Evolutionary conservation across 352 stramenopile genomes (phyloP), one percentile per base, ranked within the genome.

Genomic region (Globisporangium paddicum): DNA sequence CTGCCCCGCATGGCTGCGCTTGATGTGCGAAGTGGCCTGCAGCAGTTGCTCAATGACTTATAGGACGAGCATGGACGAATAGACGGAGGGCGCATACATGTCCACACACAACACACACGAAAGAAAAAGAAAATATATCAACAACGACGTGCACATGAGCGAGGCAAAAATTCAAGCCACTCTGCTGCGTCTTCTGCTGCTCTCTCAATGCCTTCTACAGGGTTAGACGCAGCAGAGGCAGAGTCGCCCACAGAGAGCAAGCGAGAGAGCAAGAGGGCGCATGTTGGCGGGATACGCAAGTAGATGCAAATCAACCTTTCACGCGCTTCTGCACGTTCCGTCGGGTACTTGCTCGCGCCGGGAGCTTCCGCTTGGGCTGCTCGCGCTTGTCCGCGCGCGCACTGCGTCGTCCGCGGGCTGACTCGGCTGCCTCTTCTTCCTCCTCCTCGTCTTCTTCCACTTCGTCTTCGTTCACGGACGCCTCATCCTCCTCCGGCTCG

Each of bases 11-110:
- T 50, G 23, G 19, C 38, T 38, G 14, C 48, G 37, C 37, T 38
- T 63, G 62, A 75, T 66, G 64, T 30, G 52, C 49, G 66, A 13
- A 64, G 73, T 69, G 26, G 62, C 79, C 70, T 70, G 64, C 76
- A 80, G 63, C 52, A 83, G 72, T 71, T 79, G 70, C 70, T 87
- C 74, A 78, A 85, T 87, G 71, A 79, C 75, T 82, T 52, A 44
- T 60, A 40, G 52, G 26, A 35, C n/a, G 32, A n/a, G 30, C 44
- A 60, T 60, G 44, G 35, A 42, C 14, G 37, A 5, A 44, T 19
- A 44, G 38, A 44, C 16, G 3, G 37, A 41, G 55, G 40, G 41
- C 45, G 46, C 46, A 52, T 26, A 16, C 35, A 60, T 18, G 42
- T 34, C 18, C 28, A 37, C 26, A 59, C 37, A 47, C 56, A 32